A percentile compares a stretch with the other conserved stretches of the same genome.
These are phyloP conservation scores for Sphagnum fallax DNA, from an alignment of 228 moss, liverwort and hornwort genomes.

Conservation along the genomic window DNA sequence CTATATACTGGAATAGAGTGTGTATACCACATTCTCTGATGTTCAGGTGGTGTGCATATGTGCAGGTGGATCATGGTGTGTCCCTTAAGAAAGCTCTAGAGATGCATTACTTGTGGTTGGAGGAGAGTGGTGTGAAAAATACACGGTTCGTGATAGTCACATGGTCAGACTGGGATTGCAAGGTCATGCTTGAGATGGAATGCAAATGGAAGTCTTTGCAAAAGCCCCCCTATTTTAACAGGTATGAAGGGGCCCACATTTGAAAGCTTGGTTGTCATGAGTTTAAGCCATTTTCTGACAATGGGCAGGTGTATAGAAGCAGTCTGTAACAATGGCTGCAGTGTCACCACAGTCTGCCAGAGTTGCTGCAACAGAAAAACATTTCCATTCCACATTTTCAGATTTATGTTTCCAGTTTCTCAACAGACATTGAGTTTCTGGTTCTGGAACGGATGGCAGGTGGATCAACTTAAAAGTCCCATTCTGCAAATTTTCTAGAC, in stretches of 20 bases:
- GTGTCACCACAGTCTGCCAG: neutral
- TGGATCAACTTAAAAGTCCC: conserved; percentile 28
- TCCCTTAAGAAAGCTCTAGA: neutral
- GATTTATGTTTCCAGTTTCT: too few species aligned
- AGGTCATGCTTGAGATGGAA: neutral
- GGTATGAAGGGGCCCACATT: neutral
- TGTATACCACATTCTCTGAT: neutral
- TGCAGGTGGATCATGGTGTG: neutral
- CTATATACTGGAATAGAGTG: neutral
- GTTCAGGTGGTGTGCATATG: neutral
- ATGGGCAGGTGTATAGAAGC: neutral
- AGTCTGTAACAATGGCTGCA: too few species aligned
- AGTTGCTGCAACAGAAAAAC: neutral
- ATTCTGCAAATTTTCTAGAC: conserved; percentile 1
- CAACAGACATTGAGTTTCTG: too few species aligned
- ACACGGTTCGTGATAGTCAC: neutral
- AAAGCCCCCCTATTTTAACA: neutral
- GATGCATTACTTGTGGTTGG: neutral
- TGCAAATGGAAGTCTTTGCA: neutral
- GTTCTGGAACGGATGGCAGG: conserved; percentile 3
- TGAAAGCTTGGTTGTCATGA: neutral
- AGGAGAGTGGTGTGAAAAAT: neutral
- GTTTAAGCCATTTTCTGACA: neutral
- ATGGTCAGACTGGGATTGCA: neutral
- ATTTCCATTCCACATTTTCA: neutral